Conservation (phyloP, 192 early-diverging fungal genomes). For the Umbelopsis ramanniana region DNA sequence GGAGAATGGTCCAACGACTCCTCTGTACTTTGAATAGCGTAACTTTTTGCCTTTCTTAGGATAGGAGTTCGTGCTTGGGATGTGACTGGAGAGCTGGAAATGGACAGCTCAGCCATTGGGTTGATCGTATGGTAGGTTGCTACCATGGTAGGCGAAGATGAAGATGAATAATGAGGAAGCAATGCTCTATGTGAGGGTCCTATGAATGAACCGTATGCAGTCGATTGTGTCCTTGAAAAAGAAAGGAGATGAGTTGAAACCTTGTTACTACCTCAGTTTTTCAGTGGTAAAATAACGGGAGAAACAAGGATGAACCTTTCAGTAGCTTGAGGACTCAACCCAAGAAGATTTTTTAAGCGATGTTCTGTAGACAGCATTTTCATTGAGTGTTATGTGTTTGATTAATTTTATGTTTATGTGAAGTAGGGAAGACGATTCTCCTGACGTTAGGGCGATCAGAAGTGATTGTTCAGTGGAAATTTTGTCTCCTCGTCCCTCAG, state of each 20-base stretch:
- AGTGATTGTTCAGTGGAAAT: conserved; percentile 16
- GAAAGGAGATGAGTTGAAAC: too few relatives aligned
- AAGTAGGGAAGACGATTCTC: conserved; percentile 3
- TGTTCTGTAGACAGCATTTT: conserved; percentile 12
- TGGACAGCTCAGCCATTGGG: not conserved
- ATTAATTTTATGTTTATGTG: conserved; percentile 12
- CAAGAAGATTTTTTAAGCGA: conserved; percentile 15
- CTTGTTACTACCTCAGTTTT: too few relatives aligned
- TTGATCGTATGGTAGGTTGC: not conserved
- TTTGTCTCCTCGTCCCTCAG: conserved; percentile 17
- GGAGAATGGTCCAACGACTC: not conserved
- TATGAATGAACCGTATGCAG: not conserved
- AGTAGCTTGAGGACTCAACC: not conserved
- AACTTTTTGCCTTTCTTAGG: not conserved
- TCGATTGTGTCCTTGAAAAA: not conserved
- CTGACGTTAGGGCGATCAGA: conserved; percentile 2
- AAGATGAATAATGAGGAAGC: not conserved
- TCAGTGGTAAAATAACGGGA: not conserved
- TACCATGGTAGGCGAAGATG: not conserved
- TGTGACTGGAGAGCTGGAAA: not conserved
- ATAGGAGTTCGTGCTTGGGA: not conserved
- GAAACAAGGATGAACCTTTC: not conserved
- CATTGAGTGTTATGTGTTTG: not conserved
- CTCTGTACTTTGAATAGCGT: not conserved
- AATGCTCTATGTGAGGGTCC: not conserved